Evolutionary conservation across 2,329 filamentous ascomycete genomes (phyloP).

Genomic region (Nothopassalora personata): DNA sequence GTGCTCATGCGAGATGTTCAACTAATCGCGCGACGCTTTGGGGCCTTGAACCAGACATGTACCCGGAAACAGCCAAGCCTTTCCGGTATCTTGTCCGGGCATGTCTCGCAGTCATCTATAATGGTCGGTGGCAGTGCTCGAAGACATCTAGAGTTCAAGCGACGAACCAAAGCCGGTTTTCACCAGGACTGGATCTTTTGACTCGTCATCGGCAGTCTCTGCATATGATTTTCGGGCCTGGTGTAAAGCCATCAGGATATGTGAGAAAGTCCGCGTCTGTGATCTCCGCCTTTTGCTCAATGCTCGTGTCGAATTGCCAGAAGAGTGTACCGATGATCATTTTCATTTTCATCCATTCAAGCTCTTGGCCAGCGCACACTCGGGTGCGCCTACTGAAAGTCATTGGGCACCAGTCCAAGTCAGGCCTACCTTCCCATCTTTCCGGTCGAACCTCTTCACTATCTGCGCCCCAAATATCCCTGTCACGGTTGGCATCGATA

Average conservation of each 20-base stretch:
- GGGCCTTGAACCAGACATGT: not conserved
- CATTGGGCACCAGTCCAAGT: slow-evolving; percentile 6
- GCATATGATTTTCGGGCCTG: slow-evolving; percentile 10
- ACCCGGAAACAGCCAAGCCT: not conserved
- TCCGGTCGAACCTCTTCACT: slow-evolving; percentile 1
- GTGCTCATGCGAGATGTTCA: not conserved
- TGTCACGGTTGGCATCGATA: slow-evolving; percentile 4
- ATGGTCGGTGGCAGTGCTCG: not conserved
- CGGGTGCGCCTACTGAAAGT: slow-evolving; percentile 6
- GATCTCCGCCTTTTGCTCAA: not conserved
- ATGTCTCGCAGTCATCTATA: not conserved
- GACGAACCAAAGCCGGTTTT: not conserved
- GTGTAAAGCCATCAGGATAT: slow-evolving; percentile 7
- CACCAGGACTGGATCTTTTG: not conserved
- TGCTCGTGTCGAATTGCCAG: slow-evolving; percentile 5
- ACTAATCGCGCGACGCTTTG: not conserved
- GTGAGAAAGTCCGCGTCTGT: slow-evolving; percentile 8
- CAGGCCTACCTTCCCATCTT: slow-evolving; percentile 3
- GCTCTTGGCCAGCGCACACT: slow-evolving; percentile 9
- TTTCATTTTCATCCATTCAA: slow-evolving; percentile 10
- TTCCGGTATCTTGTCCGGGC: not conserved
- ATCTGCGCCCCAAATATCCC: slow-evolving; percentile 5
- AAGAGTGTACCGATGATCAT: slow-evolving; percentile 6
- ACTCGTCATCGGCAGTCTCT: slow-evolving; percentile 1
- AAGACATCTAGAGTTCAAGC: not conserved